Conservation (phyloP, 2,329 filamentous ascomycete genomes). For the Albifimbria verrucaria region DNA sequence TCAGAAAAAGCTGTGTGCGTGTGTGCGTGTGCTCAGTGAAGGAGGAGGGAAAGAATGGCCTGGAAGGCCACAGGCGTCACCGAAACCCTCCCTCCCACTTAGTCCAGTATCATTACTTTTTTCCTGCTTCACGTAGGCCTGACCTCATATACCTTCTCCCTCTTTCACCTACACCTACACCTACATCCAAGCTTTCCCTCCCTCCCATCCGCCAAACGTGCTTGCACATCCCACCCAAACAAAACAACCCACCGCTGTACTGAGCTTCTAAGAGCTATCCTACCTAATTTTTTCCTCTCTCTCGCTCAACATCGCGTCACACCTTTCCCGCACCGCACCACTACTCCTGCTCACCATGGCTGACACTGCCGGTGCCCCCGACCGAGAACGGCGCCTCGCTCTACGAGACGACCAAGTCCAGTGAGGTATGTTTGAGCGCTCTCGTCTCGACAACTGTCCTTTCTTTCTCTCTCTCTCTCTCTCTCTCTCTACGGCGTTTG, state of each 20-base stretch:
- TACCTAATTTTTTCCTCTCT: neutral
- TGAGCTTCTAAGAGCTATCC: neutral
- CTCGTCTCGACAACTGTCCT: slow-evolving; percentile 11
- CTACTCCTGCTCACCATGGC: slow-evolving; percentile 18
- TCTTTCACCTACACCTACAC: neutral
- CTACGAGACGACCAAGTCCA: slow-evolving; percentile 46
- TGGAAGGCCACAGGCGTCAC: slow-evolving; percentile 1
- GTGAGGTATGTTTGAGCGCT: slow-evolving; percentile 43
- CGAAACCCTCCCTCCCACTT: neutral
- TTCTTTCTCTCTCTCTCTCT: slow-evolving; percentile 1
- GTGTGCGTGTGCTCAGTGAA: neutral
- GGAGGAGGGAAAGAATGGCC: neutral
- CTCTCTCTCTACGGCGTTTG: neutral
- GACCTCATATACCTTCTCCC: neutral
- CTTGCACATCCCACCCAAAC: neutral
- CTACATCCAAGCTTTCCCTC: neutral
- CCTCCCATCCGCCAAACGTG: neutral
- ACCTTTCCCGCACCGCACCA: slow-evolving; percentile 12
- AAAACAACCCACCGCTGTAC: neutral
- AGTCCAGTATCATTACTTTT: no score
- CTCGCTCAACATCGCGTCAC: slow-evolving; percentile 6
- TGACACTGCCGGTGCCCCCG: slow-evolving; percentile 20
- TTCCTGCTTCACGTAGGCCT: neutral
- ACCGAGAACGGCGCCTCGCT: slow-evolving; percentile 45
- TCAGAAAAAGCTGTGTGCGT: no score